These are phyloP conservation scores for Mariannaea sp. DNA, from an alignment of 2,329 filamentous ascomycete species.

Conservation along the genomic window DNA sequence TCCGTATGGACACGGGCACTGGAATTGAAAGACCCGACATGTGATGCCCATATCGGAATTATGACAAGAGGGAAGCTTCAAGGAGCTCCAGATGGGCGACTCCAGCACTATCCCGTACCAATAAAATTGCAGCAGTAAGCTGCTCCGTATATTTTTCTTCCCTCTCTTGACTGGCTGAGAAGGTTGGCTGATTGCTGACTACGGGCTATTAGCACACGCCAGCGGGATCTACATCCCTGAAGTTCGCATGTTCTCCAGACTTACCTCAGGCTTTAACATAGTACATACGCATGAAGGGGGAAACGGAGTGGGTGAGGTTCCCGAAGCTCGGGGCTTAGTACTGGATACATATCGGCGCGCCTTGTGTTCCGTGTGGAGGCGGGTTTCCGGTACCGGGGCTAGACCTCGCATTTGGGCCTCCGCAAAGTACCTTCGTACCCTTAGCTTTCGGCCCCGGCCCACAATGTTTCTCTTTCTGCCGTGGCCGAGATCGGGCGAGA, in stretches of 20 bases:
- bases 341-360: neutral
- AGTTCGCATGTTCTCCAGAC: neutral
- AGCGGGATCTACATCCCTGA: neutral
- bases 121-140: too few species aligned
- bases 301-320: neutral
- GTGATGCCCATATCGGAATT: too few species aligned
- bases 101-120: too few species aligned
- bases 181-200: too few species aligned
- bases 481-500: slow-evolving; percentile 37
- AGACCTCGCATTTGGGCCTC: neutral
- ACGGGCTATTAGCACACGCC: too few species aligned
- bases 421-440: too few species aligned
- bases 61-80: too few species aligned
- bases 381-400: slow-evolving; percentile 14
- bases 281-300: neutral
- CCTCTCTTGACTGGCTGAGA: too few species aligned
- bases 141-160: too few species aligned
- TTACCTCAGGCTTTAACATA: neutral
- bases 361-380: neutral
- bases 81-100: too few species aligned
- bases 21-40: too few species aligned
- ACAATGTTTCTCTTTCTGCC: slow-evolving; percentile 18
- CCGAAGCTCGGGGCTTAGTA: neutral
- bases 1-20: too few species aligned
- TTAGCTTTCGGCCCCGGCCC: slow-evolving; percentile 28